Conservation (phyloP, 2,329 filamentous ascomycete species). For the Neonectria magnoliae region DNA sequence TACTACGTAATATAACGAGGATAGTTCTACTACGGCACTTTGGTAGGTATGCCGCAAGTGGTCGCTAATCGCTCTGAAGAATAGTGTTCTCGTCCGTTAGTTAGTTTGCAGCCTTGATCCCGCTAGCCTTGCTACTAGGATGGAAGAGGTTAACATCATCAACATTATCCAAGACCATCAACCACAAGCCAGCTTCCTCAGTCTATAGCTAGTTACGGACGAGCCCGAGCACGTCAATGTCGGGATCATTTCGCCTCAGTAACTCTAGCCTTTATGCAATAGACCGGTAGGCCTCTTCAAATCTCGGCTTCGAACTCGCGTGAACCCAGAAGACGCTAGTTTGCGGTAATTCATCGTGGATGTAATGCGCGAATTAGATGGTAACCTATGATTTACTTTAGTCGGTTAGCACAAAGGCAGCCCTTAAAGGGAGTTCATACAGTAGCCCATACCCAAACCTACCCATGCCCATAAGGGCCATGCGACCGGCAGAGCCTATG, state of each 20-base stretch:
- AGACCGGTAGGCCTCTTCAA: slow-evolving; percentile 49
- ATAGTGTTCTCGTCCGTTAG: background rate
- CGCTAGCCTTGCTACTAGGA: background rate
- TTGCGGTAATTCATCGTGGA: slow-evolving; percentile 35
- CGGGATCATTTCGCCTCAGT: slow-evolving; percentile 42
- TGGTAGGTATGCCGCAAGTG: background rate
- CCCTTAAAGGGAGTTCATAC: too few relatives aligned
- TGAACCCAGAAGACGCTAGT: slow-evolving; percentile 52
- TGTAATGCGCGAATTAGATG: slow-evolving; percentile 49
- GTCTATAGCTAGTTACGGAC: slow-evolving; percentile 43
- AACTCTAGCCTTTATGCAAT: slow-evolving; percentile 44
- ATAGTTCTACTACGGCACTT: background rate
- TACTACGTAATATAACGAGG: background rate
- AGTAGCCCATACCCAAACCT: slow-evolving; percentile 40
- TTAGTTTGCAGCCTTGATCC: background rate
- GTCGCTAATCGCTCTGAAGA: background rate
- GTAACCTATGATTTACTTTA: slow-evolving; percentile 42
- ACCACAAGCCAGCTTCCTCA: slow-evolving; percentile 33
- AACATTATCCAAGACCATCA: slow-evolving; percentile 11
- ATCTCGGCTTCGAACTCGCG: slow-evolving; percentile 46
- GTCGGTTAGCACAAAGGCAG: background rate
- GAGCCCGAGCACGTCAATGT: slow-evolving; percentile 46
- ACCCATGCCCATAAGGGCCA: slow-evolving; percentile 48
- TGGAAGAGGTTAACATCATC: slow-evolving; percentile 28
- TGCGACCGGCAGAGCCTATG: slow-evolving; percentile 26